Base-by-base conservation (phyloP, 2,329 filamentous ascomycete genomes). In the Nannizzia gypsea region DNA sequence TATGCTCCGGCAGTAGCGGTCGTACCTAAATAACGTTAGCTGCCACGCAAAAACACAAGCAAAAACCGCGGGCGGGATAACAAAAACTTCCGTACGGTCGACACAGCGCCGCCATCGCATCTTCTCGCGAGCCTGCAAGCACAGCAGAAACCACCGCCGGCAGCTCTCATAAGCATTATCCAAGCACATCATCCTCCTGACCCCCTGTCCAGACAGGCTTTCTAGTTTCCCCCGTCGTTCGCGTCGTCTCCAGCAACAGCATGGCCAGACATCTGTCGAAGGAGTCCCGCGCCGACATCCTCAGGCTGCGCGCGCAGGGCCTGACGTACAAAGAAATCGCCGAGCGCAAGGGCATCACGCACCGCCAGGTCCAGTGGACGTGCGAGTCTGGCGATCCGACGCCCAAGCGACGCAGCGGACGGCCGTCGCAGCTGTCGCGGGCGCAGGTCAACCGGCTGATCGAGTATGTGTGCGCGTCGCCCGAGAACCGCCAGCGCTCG, bases 301-400 rank as follows among this genome's bases (percentile, higher is more conserved):
- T 52, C 13, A 31, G 22, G 22, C 48, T 52, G 22, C 48, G 48
- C 48, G 13, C 17, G 17, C 48, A 52, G 22, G 48, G 48, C 6
- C 22, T 52, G 22, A 52, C 48, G 8, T 52, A 52, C 48, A 26
- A 31, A 26, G 48, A 52, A 31, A 52, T 52, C 48, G 48, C 48
- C 48, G 26, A 26, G 48, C 48, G 48, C 22, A 52, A 28, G 48
- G 48, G 48, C 48, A 52, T 31, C 48, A 52, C 48, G 22, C 48
- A 52, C 48, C 48, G 48, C 48, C 48, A 52, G 48, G 48, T 52
- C 48, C 48, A 52, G 48, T 52, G 48, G 48, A 52, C 48, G n/a
- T 52, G 48, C 48, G 48, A 52, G 48, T 28, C 22, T 31, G 48
- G 48, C 48, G 48, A 52, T 31, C 48, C 48, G 48, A 52, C 48